Conservation (phyloP, 106 monocot genomes). For the Ottelia alismoides region DNA sequence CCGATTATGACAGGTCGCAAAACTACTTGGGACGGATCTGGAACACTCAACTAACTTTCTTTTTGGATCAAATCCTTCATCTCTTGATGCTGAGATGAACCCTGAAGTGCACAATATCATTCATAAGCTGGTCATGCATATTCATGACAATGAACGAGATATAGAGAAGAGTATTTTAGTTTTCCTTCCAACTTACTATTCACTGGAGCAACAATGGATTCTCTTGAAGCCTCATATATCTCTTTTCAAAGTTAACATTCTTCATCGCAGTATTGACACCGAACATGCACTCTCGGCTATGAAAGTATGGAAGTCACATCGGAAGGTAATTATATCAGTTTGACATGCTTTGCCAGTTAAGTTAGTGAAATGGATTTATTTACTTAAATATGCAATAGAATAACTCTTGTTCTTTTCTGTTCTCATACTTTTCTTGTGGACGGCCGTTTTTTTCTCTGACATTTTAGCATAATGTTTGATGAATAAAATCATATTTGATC, state of each 20-base stretch:
- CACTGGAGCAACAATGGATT: slow-evolving; percentile 76
- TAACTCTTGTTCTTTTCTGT: too few relatives aligned
- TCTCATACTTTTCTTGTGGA: too few relatives aligned
- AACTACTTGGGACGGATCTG: slow-evolving; percentile 29
- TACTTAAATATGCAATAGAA: too few relatives aligned
- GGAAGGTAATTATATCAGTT: slow-evolving; percentile 67
- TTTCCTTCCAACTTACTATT: slow-evolving; percentile 71
- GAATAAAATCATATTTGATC: too few relatives aligned
- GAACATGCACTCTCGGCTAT: slow-evolving; percentile 66
- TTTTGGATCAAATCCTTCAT: slow-evolving; percentile 5
- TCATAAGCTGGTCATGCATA: slow-evolving; percentile 47
- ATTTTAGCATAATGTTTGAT: too few relatives aligned
- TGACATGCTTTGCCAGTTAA: too few relatives aligned
- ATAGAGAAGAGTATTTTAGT: slow-evolving; percentile 69
- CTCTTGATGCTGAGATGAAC: slow-evolving; percentile 39
- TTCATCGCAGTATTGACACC: slow-evolving; percentile 78
- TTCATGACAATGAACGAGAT: slow-evolving; percentile 55
- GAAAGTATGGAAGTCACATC: slow-evolving; percentile 51
- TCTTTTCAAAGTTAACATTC: slow-evolving; percentile 61
- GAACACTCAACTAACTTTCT: slow-evolving; percentile 28
- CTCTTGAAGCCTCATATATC: slow-evolving; percentile 26
- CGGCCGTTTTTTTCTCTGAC: too few relatives aligned
- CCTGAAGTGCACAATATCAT: slow-evolving; percentile 40
- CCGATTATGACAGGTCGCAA: slow-evolving; percentile 54
- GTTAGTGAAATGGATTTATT: too few relatives aligned